Conservation (phyloP, 2,329 filamentous ascomycete species). For the Fusarium phyllophilum region DNA sequence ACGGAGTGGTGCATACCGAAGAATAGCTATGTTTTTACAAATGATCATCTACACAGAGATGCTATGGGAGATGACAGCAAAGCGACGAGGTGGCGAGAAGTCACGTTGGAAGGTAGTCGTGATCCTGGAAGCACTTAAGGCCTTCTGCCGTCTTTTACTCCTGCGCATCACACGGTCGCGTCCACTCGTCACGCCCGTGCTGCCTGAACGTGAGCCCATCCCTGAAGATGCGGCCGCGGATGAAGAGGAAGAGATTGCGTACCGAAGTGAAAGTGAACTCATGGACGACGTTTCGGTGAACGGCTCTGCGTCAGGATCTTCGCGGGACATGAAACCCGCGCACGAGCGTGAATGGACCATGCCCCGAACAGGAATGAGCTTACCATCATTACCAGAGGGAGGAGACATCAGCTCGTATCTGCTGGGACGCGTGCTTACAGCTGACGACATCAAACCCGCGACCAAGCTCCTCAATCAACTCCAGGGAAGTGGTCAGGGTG, state of each 20-base stretch:
- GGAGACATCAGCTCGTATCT: constrained; percentile 89
- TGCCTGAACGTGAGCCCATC: constrained; percentile 87
- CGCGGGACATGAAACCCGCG: constrained; percentile 44
- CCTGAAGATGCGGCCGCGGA: constrained; percentile 66
- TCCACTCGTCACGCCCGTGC: constrained; percentile 81
- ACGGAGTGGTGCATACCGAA: constrained; percentile 76
- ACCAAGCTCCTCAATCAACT: constrained; percentile 85
- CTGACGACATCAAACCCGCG: constrained; percentile 96
- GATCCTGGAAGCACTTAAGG: constrained; percentile 85
- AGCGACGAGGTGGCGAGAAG: constrained; percentile 81
- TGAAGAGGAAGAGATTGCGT: constrained; percentile 54
- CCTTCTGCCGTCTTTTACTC: constrained; percentile 81
- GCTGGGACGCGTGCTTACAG: constrained; percentile 87
- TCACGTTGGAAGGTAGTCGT: constrained; percentile 89
- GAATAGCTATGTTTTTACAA: constrained; percentile 83
- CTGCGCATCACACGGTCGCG: constrained; percentile 84
- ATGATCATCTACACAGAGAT: constrained; percentile 95
- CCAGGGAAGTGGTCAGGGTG: constrained; percentile 76
- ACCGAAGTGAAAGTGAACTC: constrained; percentile 54
- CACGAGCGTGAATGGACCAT: constrained; percentile 80
- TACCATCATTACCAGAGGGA: constrained; percentile 84
- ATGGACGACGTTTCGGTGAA: constrained; percentile 55
- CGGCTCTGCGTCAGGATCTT: constrained; percentile 37
- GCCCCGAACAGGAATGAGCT: constrained; percentile 89
- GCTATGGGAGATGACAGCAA: constrained; percentile 97